These are phyloP conservation scores for Penicillium crystallinum DNA, from an alignment of 495 filamentous ascomycete species.

Conservation along the genomic window DNA sequence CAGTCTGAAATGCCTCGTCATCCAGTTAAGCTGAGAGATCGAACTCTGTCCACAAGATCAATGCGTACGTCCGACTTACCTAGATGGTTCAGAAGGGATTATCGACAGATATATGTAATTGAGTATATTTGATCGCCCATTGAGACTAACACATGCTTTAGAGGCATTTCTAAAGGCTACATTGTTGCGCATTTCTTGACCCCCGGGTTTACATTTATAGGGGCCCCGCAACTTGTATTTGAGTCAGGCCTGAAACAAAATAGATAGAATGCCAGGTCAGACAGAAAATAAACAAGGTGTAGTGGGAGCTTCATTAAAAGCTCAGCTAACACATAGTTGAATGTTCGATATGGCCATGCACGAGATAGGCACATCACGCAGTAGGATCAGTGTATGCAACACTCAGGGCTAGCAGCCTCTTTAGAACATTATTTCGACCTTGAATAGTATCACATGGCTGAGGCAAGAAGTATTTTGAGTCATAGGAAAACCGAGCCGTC, in stretches of 20 bases:
- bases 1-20: background rate
- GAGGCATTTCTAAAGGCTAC: too few species aligned
- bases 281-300: too few species aligned
- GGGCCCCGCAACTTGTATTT: background rate
- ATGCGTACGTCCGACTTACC: too few species aligned
- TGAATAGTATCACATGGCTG: too few species aligned
- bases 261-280: background rate
- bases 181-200: too few species aligned
- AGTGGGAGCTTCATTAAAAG: background rate
- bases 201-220: constrained; percentile 2
- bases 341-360: background rate
- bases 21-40: background rate
- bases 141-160: too few species aligned
- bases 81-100: too few species aligned
- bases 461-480: background rate
- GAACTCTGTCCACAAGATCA: too few species aligned
- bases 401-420: background rate
- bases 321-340: background rate
- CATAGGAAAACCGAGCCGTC: too few species aligned
- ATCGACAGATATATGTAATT: too few species aligned
- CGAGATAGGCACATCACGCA: background rate
- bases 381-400: background rate
- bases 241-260: background rate
- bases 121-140: too few species aligned
- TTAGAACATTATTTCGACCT: too few species aligned